Evolutionary conservation across 192 early-diverging fungal species (phyloP).

Genomic region (Coemansia umbellata): DNA sequence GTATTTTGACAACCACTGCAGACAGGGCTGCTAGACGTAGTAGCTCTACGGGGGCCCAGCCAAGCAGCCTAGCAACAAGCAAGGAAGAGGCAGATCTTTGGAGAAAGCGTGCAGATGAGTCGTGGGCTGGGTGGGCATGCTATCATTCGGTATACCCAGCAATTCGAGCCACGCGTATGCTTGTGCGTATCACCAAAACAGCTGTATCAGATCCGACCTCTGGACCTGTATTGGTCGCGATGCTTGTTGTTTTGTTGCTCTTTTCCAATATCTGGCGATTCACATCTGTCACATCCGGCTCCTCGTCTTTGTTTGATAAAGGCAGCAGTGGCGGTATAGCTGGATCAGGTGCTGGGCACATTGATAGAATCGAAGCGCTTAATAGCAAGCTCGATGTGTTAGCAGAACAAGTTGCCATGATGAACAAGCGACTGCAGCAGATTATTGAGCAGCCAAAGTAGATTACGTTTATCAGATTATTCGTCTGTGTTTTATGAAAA

Average conservation of each 20-base stretch:
- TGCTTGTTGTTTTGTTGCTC: conserved; percentile 15
- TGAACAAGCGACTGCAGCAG: conserved; percentile 18
- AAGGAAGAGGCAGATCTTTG: conserved; percentile 5
- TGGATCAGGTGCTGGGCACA: conserved; percentile 3
- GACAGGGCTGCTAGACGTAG: neutral
- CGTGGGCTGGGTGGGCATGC: conserved; percentile 25
- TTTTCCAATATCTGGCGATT: conserved; percentile 27
- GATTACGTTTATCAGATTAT: too few species aligned
- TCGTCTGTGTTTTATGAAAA: conserved; percentile 1
- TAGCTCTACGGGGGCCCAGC: neutral
- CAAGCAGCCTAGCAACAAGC: neutral
- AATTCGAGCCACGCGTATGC: neutral
- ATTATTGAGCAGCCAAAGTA: conserved; percentile 1
- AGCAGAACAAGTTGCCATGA: conserved; percentile 13
- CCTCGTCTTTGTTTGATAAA: neutral
- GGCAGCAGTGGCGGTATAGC: neutral
- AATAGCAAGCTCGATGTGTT: conserved; percentile 25
- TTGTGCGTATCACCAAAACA: neutral
- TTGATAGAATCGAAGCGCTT: conserved; percentile 18
- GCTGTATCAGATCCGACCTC: conserved; percentile 4
- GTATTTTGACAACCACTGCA: neutral
- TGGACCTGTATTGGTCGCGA: conserved; percentile 3
- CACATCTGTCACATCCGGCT: neutral
- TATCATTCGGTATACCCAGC: conserved; percentile 26
- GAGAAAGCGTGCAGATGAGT: conserved; percentile 9